Percentiles rank a stretch among this genome's conserved stretches.
Evolutionary conservation across 202 grass and related monocot genomes (phyloP).

Genomic region (Digitaria exilis): DNA sequence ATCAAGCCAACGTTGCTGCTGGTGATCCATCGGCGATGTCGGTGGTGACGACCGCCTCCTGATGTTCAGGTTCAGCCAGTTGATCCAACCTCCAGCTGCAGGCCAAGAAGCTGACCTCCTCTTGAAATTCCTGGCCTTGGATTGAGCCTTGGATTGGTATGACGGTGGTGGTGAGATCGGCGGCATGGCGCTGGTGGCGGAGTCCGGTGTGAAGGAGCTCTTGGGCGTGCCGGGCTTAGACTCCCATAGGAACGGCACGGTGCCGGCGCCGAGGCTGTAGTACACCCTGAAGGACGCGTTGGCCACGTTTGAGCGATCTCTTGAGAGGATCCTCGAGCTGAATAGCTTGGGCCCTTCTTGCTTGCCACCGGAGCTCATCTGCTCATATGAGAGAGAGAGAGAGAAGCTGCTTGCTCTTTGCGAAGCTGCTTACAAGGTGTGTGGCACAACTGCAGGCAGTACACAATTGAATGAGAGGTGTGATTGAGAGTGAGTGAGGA

Average conservation of each 20-base stretch:
- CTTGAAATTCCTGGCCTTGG: not conserved
- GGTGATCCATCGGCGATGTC: not conserved
- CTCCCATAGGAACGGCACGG: slow-evolving; percentile 62
- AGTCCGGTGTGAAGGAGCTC: slow-evolving; percentile 16
- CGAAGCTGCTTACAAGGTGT: not conserved
- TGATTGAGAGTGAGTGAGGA: slow-evolving; percentile 14
- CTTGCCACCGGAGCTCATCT: slow-evolving; percentile 36
- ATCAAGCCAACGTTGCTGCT: not conserved
- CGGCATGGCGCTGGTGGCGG: not conserved
- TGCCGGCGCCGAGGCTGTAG: slow-evolving; percentile 54
- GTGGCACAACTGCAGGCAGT: not conserved
- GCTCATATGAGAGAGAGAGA: not conserved
- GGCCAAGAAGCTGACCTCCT: slow-evolving; percentile 15
- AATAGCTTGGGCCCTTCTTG: slow-evolving; percentile 23
- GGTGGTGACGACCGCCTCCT: not conserved
- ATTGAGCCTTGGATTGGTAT: slow-evolving; percentile 12
- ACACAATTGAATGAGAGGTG: slow-evolving; percentile 17
- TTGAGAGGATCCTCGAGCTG: slow-evolving; percentile 45
- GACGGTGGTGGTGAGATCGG: slow-evolving; percentile 40
- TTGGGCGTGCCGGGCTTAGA: slow-evolving; percentile 54
- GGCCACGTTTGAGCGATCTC: slow-evolving; percentile 33
- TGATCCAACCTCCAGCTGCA: slow-evolving; percentile 24
- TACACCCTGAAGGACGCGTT: slow-evolving; percentile 56
- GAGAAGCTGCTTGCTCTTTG: not conserved
- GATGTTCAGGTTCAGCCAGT: slow-evolving; percentile 32